Conservation (phyloP, 148 eudicot species). For the Amaranthus cruentus region DNA sequence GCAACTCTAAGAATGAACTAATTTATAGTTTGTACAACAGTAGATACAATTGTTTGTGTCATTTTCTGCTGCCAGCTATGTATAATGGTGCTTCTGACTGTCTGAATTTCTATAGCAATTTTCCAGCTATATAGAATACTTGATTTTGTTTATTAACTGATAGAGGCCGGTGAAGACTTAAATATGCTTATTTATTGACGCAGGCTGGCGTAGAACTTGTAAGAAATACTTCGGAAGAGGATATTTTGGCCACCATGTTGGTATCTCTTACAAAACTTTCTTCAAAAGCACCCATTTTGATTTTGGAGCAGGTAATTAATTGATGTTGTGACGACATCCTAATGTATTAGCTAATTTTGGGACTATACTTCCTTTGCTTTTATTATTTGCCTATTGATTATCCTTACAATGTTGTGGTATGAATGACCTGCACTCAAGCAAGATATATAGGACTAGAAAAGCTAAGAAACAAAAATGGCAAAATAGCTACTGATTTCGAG, state of each 20-base stretch:
- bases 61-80: slow-evolving; percentile 1
- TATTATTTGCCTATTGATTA: too few species aligned
- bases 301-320: slow-evolving; percentile 55
- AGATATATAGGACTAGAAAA: too few species aligned
- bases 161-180: not conserved
- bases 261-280: slow-evolving; percentile 77
- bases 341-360: slow-evolving; percentile 4
- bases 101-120: not conserved
- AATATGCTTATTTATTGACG: slow-evolving; percentile 18
- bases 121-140: not conserved
- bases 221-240: slow-evolving; percentile 49
- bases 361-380: too few species aligned
- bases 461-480: too few species aligned
- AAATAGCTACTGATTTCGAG: too few species aligned
- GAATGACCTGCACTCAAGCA: too few species aligned
- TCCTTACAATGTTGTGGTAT: not conserved
- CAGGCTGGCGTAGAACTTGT: slow-evolving; percentile 76
- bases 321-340: slow-evolving; percentile 4
- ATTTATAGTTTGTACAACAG: not conserved
- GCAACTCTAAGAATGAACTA: not conserved
- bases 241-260: slow-evolving; percentile 49
- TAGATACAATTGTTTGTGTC: not conserved
- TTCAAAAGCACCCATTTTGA: slow-evolving; percentile 40
- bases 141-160: slow-evolving; percentile 1
- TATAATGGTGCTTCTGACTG: not conserved